These are phyloP conservation scores for Termitomyces heimii DNA, from an alignment of 768 basidiomycete species.

Conservation along the genomic window DNA sequence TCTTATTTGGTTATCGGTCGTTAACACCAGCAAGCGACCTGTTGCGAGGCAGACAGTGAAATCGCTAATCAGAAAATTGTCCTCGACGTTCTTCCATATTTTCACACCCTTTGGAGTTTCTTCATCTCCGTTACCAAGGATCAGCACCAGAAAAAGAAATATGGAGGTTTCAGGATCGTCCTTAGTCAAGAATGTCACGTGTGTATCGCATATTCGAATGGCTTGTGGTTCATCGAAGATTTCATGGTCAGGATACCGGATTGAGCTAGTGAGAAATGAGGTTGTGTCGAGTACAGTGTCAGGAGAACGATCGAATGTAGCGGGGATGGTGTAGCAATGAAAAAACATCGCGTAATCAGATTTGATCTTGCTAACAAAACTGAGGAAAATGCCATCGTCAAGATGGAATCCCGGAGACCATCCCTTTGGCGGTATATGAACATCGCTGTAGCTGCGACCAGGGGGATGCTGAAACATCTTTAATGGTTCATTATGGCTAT, in stretches of 20 bases:
- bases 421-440: not conserved
- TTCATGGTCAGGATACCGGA: not conserved
- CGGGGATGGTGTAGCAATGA: not conserved
- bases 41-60: not conserved
- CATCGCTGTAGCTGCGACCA: not conserved
- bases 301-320: not conserved
- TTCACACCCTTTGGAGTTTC: not conserved
- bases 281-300: not conserved
- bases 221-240: not conserved
- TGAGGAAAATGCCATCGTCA: not conserved
- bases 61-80: not conserved
- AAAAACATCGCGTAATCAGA: not conserved
- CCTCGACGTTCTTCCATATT: not conserved
- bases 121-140: not conserved
- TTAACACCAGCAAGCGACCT: not conserved
- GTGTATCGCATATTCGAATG: not conserved
- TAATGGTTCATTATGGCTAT: not conserved
- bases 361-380: not conserved
- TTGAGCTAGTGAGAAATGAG: not conserved
- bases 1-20: not conserved
- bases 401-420: not conserved
- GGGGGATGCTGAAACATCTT: not conserved
- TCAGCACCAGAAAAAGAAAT: not conserved
- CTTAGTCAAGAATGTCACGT: not conserved
- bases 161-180: not conserved